phyloP scores from a whole-genome alignment of 345 rosid species.

The Hirschfeldia incana region DNA sequence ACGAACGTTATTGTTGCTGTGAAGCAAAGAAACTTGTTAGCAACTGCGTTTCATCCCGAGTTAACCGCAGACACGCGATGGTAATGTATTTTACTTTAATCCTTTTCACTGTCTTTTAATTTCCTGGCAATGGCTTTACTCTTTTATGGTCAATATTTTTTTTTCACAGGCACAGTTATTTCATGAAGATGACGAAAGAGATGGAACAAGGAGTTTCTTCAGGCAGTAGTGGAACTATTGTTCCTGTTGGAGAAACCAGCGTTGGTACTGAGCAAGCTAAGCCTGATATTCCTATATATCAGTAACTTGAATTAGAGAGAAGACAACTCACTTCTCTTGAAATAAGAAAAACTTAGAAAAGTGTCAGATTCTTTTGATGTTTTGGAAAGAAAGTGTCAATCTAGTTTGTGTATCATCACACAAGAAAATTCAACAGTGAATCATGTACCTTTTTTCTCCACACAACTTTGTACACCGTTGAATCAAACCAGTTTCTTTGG shows the following conservation, averaged over 20 bases:
- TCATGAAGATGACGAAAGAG: slow-evolving; percentile 73
- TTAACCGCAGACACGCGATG: slow-evolving; percentile 92
- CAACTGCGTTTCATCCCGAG: slow-evolving; percentile 97
- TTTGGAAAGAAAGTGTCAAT: slow-evolving; percentile 21
- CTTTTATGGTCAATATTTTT: neutral
- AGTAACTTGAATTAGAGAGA: slow-evolving; percentile 22
- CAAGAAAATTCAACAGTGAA: slow-evolving; percentile 8
- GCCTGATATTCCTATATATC: slow-evolving; percentile 79
- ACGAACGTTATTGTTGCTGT: slow-evolving; percentile 81
- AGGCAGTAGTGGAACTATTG: slow-evolving; percentile 38
- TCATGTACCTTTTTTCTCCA: slow-evolving; percentile 29
- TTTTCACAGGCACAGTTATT: slow-evolving; percentile 77
- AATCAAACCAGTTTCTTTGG: slow-evolving; percentile 6
- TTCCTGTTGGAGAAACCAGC: slow-evolving; percentile 50
- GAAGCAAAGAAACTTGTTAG: slow-evolving; percentile 80
- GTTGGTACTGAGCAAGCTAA: slow-evolving; percentile 43
- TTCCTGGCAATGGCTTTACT: neutral
- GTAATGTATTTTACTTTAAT: slow-evolving; percentile 37
- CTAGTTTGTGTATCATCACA: slow-evolving; percentile 4
- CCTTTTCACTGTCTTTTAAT: neutral
- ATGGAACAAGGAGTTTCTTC: slow-evolving; percentile 53
- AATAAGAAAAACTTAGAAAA: slow-evolving; percentile 27
- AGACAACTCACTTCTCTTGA: slow-evolving; percentile 15
- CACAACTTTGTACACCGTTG: slow-evolving; percentile 15
- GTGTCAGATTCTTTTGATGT: slow-evolving; percentile 27